Evolutionary conservation across 306 rosid species (phyloP), one percentile per base, ranked within the genome.

Genomic region (Leucaena leucocephala): DNA sequence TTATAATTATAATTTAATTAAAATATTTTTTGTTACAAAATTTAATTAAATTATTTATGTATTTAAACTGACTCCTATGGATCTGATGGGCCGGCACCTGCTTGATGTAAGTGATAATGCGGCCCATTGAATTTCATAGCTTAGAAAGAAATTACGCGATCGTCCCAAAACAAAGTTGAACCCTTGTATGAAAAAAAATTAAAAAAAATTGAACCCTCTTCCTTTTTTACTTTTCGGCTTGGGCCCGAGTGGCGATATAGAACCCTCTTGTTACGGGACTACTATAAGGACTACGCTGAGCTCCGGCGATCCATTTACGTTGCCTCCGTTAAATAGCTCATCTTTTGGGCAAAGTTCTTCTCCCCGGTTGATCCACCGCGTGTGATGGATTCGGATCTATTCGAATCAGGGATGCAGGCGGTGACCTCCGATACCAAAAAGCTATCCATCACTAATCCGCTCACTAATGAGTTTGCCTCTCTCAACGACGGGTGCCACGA

Each of bases 401-500:
- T 58, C 5, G 50, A 40, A 46, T 42, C 90, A 48, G 89, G 83
- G 15, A 4, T 88, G 38, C 38, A 84, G 74, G 35, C 86, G 39
- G 76, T 74, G 27, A 49, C 72, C 22, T 64, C 86, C 33, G 59
- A 68, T 35, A 35, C 82, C 22, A 78, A 86, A 52, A 46, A 61
- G 48, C 73, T 78, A 6, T 43, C 84, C 72, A 9, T 81, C 65
- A 62, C 77, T 3, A 88, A 91, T 46, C 97, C 97, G 1, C 82
- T 89, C 35, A 78, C 78, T 3, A 76, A 75, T 78, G 81, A 81
- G 14, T 83, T 82, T 64, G 68, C 75, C 67, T 79, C 94, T 6
- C 85, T 90, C 80, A 82, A 91, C 81, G 90, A 86, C 43, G 75
- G 86, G 2, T 78, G 91, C 78, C 88, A 85, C 71, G 98, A 94